phyloP scores from a whole-genome alignment of 257 asterid genomes.

The Fraxinus quadrangulata region DNA sequence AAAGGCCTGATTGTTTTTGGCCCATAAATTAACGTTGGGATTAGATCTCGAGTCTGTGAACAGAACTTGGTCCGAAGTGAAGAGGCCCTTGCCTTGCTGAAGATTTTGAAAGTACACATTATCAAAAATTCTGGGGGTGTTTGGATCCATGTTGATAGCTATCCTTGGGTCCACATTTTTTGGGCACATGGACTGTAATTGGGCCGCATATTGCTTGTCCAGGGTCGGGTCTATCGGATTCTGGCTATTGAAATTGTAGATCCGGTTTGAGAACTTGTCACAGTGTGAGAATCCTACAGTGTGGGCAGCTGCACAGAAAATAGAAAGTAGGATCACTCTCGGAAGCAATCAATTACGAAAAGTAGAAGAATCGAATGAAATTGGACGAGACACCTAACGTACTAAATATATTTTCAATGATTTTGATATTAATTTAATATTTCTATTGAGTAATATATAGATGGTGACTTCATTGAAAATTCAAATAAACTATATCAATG shows the following conservation, averaged over 20 bases:
- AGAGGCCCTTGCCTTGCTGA: constrained; percentile 70
- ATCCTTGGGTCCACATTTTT: constrained; percentile 53
- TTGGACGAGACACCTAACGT: no score
- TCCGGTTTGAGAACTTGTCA: constrained; percentile 60
- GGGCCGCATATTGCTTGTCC: constrained; percentile 54
- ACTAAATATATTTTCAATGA: no score
- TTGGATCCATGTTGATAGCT: constrained; percentile 83
- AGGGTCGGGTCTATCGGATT: constrained; percentile 74
- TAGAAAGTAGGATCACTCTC: not conserved
- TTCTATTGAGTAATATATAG: no score
- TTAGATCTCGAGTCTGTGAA: constrained; percentile 61
- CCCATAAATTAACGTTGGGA: constrained; percentile 58
- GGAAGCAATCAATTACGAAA: not conserved
- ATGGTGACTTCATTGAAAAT: no score
- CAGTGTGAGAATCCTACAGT: constrained; percentile 89
- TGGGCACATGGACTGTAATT: constrained; percentile 62
- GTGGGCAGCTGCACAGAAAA: constrained; percentile 59
- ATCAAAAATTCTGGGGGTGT: constrained; percentile 64
- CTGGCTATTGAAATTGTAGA: constrained; percentile 54
- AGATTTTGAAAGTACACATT: constrained; percentile 65
- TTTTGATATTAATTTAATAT: no score
- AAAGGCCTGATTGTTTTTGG: constrained; percentile 45
- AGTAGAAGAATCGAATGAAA: not conserved
- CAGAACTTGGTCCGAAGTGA: constrained; percentile 83
- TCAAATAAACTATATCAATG: not conserved